phyloP scores from a whole-genome alignment of 371 early-diverging fungal species.

The Zopfochytrium polystomum region DNA sequence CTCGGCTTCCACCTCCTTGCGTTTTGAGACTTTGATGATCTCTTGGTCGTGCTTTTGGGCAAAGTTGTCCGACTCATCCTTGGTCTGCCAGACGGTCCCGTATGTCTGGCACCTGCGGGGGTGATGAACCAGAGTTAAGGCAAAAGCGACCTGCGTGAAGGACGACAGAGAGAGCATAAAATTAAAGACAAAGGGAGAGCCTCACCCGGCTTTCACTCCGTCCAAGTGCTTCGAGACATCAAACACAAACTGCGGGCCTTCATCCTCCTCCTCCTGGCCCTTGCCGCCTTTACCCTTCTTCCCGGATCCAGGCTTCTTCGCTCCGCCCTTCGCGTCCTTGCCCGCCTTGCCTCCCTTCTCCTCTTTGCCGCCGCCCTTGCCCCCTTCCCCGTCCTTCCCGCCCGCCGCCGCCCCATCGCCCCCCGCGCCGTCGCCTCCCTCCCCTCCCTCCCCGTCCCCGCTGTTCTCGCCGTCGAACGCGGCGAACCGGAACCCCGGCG shows the following conservation, averaged over 20 bases:
- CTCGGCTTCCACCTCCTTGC: slow-evolving; percentile 56
- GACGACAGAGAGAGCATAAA: not conserved
- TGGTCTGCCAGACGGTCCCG: slow-evolving; percentile 42
- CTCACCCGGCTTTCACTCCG: slow-evolving; percentile 37
- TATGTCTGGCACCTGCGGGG: slow-evolving; percentile 25
- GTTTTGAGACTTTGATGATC: slow-evolving; percentile 53
- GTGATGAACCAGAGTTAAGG: not conserved
- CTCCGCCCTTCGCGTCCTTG: slow-evolving; percentile 18
- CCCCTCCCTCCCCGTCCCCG: slow-evolving; percentile 9
- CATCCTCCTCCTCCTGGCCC: slow-evolving; percentile 41
- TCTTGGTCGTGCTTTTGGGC: slow-evolving; percentile 60
- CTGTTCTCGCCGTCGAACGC: slow-evolving; percentile 13
- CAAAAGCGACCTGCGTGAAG: not conserved
- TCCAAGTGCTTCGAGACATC: slow-evolving; percentile 42
- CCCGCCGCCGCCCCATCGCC: slow-evolving; percentile 21
- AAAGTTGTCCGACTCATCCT: slow-evolving; percentile 56
- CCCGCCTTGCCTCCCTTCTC: slow-evolving; percentile 26
- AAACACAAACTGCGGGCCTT: slow-evolving; percentile 39
- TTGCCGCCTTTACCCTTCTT: slow-evolving; percentile 35
- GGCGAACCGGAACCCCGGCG: slow-evolving; percentile 48
- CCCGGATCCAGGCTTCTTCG: slow-evolving; percentile 29
- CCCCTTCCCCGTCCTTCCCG: slow-evolving; percentile 26
- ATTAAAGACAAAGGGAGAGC: too few species aligned
- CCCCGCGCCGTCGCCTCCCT: slow-evolving; percentile 16
- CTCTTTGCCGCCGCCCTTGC: slow-evolving; percentile 22